Evolutionary conservation across 768 basidiomycete genomes (phyloP).

Genomic region (Leccinellum rugosiceps): DNA sequence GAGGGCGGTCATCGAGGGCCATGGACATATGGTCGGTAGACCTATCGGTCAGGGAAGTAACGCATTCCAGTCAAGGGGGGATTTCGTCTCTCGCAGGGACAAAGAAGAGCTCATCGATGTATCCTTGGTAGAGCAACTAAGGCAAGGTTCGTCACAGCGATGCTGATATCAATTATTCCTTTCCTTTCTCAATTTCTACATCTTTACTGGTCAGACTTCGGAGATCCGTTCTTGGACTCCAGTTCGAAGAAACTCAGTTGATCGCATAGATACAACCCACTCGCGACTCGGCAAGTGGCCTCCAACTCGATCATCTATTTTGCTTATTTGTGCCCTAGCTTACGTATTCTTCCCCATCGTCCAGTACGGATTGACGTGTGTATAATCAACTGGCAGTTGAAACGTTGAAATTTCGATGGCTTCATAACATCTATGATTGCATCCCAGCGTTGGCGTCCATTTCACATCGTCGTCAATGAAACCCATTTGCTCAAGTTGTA

Average conservation of each 20-base stretch:
- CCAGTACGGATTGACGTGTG: not conserved
- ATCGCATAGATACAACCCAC: not conserved
- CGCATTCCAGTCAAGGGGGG: slow-evolving; percentile 30
- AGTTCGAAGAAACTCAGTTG: slow-evolving; percentile 26
- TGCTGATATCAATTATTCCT: not conserved
- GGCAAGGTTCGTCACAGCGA: slow-evolving; percentile 43
- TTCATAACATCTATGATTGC: slow-evolving; percentile 2
- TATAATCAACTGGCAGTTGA: not conserved
- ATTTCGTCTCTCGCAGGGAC: slow-evolving; percentile 45
- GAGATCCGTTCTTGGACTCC: slow-evolving; percentile 51
- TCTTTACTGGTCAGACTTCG: slow-evolving; percentile 40
- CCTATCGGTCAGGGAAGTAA: slow-evolving; percentile 13
- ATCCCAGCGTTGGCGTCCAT: not conserved
- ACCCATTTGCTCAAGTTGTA: not conserved
- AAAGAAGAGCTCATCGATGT: slow-evolving; percentile 56
- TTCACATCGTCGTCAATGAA: not conserved
- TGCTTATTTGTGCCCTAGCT: slow-evolving; percentile 3
- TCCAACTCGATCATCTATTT: not conserved
- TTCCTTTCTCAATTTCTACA: slow-evolving; percentile 1
- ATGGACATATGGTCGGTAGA: slow-evolving; percentile 12
- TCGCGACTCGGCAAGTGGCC: not conserved
- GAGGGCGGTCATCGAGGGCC: slow-evolving; percentile 23
- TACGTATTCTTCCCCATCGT: not conserved
- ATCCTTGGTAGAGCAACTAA: slow-evolving; percentile 47
- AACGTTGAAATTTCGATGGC: not conserved